Base-by-base conservation (phyloP, 352 stramenopile species). In the Phytophthora pseudosyringae region DNA sequence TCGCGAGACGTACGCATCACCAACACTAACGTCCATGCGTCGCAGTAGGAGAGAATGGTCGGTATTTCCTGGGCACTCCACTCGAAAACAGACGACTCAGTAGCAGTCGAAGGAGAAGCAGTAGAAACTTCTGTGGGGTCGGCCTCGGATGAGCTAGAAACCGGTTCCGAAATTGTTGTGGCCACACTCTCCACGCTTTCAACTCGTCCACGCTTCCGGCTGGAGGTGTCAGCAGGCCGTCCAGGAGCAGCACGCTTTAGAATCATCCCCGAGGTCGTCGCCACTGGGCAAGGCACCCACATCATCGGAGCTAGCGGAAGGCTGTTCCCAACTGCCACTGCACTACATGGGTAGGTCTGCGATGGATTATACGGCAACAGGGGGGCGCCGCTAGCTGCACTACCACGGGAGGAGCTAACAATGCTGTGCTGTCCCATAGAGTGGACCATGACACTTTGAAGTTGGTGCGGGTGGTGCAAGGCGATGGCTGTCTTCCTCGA, bases 21-120 rank as follows among this genome's bases (percentile, higher is more conserved):
- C 1, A 39, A 54, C 31, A 59, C 67, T 18, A 89, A 59, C 28
- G 65, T 79, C 80, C 80, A 87, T 10, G 80, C 80, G 47, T 89
- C 80, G 39, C 77, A 89, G 54, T 67, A 76, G 16, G 69, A 55
- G 25, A 89, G 41, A 38, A 89, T 48, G 4, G 67, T 71, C 8
- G 77, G 77, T 10, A 87, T 75, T 52, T 83, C 71, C 38, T 75
- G 67, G 0, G 64, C 75, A 31, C 48, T 67, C 70, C 76, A 86
- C 21, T 71, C 59, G 10, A 82, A 73, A 13, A 54, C 12, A 5
- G 64, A 71, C 13, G 54, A 29, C 7, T 63, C 50, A 9, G 21
- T 59, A 9, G 25, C 3, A 7, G 13, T 15, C 3, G 21, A 49
- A 7, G 47, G 48, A 54, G 49, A 28, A 33, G 26, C 9, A 35